Percentiles rank a stretch among this genome's conserved stretches.
These are phyloP conservation scores for Escovopsis sp. DNA, from an alignment of 2,329 filamentous ascomycete species.

Conservation along the genomic window DNA sequence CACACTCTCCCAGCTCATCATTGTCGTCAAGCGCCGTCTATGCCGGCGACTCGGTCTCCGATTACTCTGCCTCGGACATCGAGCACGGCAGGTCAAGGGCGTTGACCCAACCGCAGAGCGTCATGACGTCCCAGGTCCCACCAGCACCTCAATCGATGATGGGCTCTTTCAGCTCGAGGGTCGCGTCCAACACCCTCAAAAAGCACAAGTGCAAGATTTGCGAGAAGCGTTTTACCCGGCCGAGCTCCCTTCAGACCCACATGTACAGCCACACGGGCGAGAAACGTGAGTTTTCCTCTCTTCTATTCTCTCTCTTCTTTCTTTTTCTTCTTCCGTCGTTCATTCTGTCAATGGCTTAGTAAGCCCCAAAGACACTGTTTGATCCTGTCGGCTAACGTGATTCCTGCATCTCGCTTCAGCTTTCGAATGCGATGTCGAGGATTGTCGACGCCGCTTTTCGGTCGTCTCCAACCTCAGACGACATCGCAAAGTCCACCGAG, in stretches of 20 bases:
- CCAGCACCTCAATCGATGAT: constrained; percentile 95
- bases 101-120: constrained; percentile 61
- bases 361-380: no score
- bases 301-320: constrained; percentile 1
- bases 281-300: constrained; percentile 58
- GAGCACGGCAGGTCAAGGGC: constrained; percentile 68
- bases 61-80: constrained; percentile 89
- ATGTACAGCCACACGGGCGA: constrained; percentile 99
- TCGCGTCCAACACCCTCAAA: constrained; percentile 91
- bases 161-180: constrained; percentile 94
- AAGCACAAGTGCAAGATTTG: constrained; percentile 99
- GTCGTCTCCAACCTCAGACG: constrained; percentile 90
- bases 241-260: constrained; percentile 88
- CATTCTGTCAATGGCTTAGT: no score
- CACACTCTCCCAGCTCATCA: constrained; percentile 75
- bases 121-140: constrained; percentile 47
- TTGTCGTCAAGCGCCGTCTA: constrained; percentile 80
- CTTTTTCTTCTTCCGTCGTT: background rate
- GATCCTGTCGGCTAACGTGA: no score
- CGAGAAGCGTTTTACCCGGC: constrained; percentile 91
- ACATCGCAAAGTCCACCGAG: constrained; percentile 85
- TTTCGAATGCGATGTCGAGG: constrained; percentile 86
- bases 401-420: constrained; percentile 33
- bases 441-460: constrained; percentile 90
- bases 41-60: constrained; percentile 64